Evolutionary conservation across 2,329 filamentous ascomycete species (phyloP), one percentile per base, ranked within the genome.

Genomic region (Helotiales sp.): DNA sequence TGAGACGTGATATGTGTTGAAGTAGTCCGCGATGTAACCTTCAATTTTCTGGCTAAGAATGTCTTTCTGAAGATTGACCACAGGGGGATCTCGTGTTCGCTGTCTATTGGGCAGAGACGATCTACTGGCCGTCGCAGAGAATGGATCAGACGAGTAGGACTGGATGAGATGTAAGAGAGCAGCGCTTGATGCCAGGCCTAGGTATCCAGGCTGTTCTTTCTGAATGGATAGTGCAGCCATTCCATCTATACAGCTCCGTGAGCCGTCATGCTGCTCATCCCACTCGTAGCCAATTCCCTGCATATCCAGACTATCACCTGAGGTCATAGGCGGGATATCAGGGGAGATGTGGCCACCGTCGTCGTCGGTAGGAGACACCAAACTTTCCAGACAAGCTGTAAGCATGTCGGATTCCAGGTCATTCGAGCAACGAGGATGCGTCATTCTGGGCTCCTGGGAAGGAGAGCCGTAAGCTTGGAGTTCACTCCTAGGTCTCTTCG

Each of bases 21-120:
- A 66, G 31, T 65, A 65, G n/a, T 57, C 57, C 51, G 62, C 57
- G 15, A 65, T 42, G 40, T 61, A 60, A 8, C 44, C 25, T 15
- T 31, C 29, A 17, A 8, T 48, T 15, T 22, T 44, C 42, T 44
- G 27, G 22, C 24, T 19, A n/a, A 8, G 48, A n/a, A 30, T 44
- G 34, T 52, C 52, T 36, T 13, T 25, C 30, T 25, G 51, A n/a
- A 17, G 19, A 57, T 17, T 31, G 13, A 12, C n/a, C 47, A 22
- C n/a, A 8, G 19, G n/a, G 6, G 4, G 24, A 6, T 22, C n/a
- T 44, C n/a, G 40, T 27, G 40, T 9, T 44, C 9, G 8, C 40
- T 22, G 19, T 22, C 7, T 15, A 4, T 4, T 15, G 12, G 40
- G 24, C 24, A 12, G n/a, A n/a, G 40, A 44, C 24, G 24, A 44